Base-by-base conservation (phyloP, 1,284 basidiomycete species). In the Xerocomus cyaneibrunnescens region DNA sequence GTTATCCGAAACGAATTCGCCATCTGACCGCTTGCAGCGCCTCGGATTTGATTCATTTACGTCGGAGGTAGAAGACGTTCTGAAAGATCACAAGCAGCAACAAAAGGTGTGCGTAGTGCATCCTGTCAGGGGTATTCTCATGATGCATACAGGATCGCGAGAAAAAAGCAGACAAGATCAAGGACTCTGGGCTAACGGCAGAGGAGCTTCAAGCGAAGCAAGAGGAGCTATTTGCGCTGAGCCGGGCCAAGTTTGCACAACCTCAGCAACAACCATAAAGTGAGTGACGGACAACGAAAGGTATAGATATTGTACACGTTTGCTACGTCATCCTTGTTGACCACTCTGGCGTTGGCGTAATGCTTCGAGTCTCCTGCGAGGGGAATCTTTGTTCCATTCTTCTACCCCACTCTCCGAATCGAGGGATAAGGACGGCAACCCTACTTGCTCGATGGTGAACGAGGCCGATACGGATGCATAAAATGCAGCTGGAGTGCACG, bases 41-140 rank as follows among this genome's bases (percentile, higher is more conserved):
- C 81, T 96, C 17, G 94, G 93, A n/a, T 96, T 95, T 62, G 90
- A 94, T 60, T 80, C 82, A 14, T 95, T 94, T 70, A 87, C 87
- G 17, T 74, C 83, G 14, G 94, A 98, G 61, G 93, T 98, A 6
- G 88, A 96, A 67, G 89, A 89, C 61, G 94, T 98, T 22, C 75
- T 97, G 51, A 86, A 92, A 64, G 95, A 98, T 64, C 94, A 98
- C 69, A 98, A 98, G 67, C 92, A 94, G 66, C 89, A 93, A 57
- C 89, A 92, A 69, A 98, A 95, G 82, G 93, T 87, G 51, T 54
- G 75, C 69, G 58, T 51, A 59, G 57, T 59, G 19, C 46, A 44
- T 39, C 37, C 34, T 39, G 37, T 35, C 25, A 28, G 46, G 47
- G 36, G 56, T 45, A 28, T 41, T 35, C 40, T 59, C 37, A 50